A percentile compares a stretch with the other conserved stretches of the same genome.
Evolutionary conservation across 2,329 filamentous ascomycete genomes (phyloP).

Genomic region (Epichloe hybrida): DNA sequence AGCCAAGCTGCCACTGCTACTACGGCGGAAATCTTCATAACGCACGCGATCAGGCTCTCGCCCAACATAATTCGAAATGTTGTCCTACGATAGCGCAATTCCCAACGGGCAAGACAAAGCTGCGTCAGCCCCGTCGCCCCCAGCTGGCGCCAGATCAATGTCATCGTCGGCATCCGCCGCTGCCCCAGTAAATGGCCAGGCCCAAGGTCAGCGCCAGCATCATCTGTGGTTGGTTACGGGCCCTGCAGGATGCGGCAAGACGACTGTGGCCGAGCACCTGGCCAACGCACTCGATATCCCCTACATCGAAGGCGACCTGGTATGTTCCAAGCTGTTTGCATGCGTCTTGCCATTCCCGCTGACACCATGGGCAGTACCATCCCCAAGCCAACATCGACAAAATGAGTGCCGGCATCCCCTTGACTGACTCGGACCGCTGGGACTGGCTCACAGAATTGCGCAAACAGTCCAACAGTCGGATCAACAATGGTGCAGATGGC

Average conservation of each 20-base stretch:
- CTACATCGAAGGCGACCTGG: conserved; percentile 68
- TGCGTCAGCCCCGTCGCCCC: neutral
- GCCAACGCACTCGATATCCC: conserved; percentile 49
- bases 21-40: too few relatives aligned
- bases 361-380: conserved; percentile 44
- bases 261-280: conserved; percentile 55
- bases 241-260: conserved; percentile 69
- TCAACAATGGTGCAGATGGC: conserved; percentile 46
- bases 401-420: conserved; percentile 70
- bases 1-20: too few relatives aligned
- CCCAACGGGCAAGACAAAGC: conserved; percentile 3
- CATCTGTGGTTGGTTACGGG: conserved; percentile 75
- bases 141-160: conserved; percentile 2
- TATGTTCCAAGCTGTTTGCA: conserved; percentile 21
- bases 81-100: conserved; percentile 3
- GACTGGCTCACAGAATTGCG: conserved; percentile 82
- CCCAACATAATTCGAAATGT: neutral
- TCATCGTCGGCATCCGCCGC: conserved; percentile 16
- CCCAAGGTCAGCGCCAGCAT: conserved; percentile 30
- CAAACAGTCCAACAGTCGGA: conserved; percentile 46
- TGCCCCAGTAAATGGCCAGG: conserved; percentile 11
- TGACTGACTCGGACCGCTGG: conserved; percentile 92
- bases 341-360: neutral
- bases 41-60: too few relatives aligned
- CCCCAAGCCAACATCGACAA: conserved; percentile 73